phyloP scores from a whole-genome alignment of 1,284 basidiomycete genomes.

The Tilletia walkeri region DNA sequence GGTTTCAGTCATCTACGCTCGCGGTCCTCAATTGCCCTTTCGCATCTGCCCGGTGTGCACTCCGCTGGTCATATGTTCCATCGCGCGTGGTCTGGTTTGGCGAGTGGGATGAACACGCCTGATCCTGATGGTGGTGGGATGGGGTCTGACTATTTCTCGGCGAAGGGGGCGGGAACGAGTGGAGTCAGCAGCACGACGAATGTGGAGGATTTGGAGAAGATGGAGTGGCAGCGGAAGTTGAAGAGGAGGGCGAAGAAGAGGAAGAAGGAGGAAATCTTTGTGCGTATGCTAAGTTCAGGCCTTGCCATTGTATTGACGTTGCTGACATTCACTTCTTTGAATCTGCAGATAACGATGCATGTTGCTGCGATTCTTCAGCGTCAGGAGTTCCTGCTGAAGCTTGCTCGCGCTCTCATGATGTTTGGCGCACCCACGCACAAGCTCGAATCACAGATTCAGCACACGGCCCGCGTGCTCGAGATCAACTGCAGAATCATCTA shows the following conservation, averaged over 20 bases:
- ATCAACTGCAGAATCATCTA: constrained; percentile 81
- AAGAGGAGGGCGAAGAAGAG: constrained; percentile 47
- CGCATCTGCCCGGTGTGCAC: constrained; percentile 4
- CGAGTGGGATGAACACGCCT: constrained; percentile 42
- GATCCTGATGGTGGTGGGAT: constrained; percentile 27
- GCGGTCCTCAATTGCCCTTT: neutral
- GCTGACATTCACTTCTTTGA: neutral
- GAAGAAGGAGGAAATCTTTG: constrained; percentile 52
- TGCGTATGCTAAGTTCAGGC: neutral
- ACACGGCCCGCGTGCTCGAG: constrained; percentile 80
- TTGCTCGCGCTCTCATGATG: constrained; percentile 89
- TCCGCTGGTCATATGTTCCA: constrained; percentile 5
- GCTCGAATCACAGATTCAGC: constrained; percentile 79
- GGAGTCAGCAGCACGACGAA: constrained; percentile 19
- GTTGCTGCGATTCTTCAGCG: constrained; percentile 81
- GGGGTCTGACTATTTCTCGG: constrained; percentile 43
- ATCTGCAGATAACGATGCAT: constrained; percentile 70
- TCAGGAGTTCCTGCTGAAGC: constrained; percentile 85
- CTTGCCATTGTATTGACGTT: neutral
- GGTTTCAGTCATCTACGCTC: constrained; percentile 5
- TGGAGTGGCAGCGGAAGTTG: constrained; percentile 52
- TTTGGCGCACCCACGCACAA: constrained; percentile 88
- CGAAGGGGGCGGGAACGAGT: neutral
- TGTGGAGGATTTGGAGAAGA: constrained; percentile 34
- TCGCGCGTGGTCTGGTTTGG: constrained; percentile 26